These are phyloP conservation scores for Boletus smithii DNA, from an alignment of 1,284 basidiomycete species.

Conservation along the genomic window DNA sequence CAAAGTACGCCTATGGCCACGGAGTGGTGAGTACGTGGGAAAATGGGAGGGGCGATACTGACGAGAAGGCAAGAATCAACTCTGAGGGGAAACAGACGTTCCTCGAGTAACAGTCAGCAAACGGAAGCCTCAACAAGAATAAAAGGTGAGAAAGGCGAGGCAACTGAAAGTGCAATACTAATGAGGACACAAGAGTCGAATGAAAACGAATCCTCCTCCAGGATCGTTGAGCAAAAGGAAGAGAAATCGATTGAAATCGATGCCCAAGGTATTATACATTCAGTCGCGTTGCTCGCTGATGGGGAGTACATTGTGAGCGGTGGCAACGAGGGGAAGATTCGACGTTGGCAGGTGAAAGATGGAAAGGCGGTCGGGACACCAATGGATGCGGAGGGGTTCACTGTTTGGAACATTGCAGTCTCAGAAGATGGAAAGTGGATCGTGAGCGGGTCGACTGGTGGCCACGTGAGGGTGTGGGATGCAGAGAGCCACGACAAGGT, in stretches of 20 bases:
- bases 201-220: neutral
- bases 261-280: too few species aligned
- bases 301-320: neutral
- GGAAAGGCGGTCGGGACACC: neutral
- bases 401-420: neutral
- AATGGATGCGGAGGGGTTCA: neutral
- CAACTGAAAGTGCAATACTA: too few species aligned
- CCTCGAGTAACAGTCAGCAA: neutral
- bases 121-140: neutral
- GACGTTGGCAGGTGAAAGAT: neutral
- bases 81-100: neutral
- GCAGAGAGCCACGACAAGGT: neutral
- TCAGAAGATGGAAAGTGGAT: neutral
- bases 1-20: neutral
- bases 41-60: neutral
- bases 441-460: neutral
- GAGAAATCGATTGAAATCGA: neutral
- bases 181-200: neutral
- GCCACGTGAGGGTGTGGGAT: neutral
- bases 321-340: neutral
- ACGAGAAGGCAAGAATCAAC: neutral
- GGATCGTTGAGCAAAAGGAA: too few species aligned
- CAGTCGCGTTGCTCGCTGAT: neutral
- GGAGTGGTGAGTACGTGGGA: constrained; percentile 1
- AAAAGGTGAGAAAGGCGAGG: neutral